Evolutionary conservation across 192 early-diverging fungal species (phyloP), one percentile per base, ranked within the genome.

Genomic region (Lunasporangiospora selenospora): DNA sequence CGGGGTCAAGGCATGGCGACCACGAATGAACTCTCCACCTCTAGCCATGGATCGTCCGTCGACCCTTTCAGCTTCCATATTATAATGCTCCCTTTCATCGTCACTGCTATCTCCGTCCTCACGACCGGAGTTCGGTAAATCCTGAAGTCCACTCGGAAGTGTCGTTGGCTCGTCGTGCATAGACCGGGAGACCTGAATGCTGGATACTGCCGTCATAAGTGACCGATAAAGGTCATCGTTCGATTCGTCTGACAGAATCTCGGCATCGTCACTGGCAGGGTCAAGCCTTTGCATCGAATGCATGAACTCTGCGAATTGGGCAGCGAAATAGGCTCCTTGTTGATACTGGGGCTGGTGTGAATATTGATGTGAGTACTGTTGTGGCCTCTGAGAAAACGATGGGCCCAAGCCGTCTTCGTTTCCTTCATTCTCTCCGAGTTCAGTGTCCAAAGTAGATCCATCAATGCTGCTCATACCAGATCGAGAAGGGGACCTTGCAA

Each of bases 191-290:
- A 70, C 48, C 2, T 49, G 66, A 5, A 70, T 70, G 44, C 55
- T 56, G 39, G 66, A 53, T 0, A 70, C 51, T 6, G 58, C 66
- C 13, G 58, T 50, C 11, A 70, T n/a, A 0, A 70, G 23, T 8
- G 58, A 70, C 21, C 42, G 66, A 21, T 70, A 59, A 16, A 55
- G 58, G 4, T 49, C 66, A 13, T 55, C 50, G 41, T 70, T 70
- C 66, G 16, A 70, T 53, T 1, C 51, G 31, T 30, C n/a, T n/a
- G n/a, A n/a, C n/a, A n/a, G n/a, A n/a, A n/a, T n/a, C n/a, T n/a
- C n/a, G n/a, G n/a, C n/a, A n/a, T n/a, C n/a, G n/a, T n/a, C n/a
- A n/a, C n/a, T n/a, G n/a, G n/a, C n/a, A n/a, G 44, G 66, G 16
- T 54, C 51, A 42, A n/a, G 15, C 26, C 38, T 41, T 18, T 58